phyloP scores from a whole-genome alignment of 176 grass and related monocot species.

The Dendrocalamus sinicus region DNA sequence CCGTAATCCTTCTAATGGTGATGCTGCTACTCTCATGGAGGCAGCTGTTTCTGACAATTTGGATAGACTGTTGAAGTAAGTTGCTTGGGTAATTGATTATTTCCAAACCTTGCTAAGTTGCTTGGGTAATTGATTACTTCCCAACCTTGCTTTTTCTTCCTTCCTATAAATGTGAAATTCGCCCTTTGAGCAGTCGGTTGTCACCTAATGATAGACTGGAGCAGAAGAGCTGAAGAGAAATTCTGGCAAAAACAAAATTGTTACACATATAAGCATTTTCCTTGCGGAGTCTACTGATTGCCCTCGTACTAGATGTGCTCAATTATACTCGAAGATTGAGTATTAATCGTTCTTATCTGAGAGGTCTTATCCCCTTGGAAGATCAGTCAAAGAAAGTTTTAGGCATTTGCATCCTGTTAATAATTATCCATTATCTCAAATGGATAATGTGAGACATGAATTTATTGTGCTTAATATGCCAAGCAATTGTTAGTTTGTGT shows the following conservation, averaged over 20 bases:
- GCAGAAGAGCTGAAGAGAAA: background rate
- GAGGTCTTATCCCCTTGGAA: background rate
- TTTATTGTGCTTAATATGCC: conserved; percentile 21
- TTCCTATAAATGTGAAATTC: background rate
- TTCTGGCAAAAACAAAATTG: conserved; percentile 11
- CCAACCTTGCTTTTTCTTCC: background rate
- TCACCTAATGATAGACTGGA: background rate
- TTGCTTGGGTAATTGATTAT: conserved; percentile 8
- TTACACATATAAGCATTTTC: background rate
- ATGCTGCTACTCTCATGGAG: conserved; percentile 64
- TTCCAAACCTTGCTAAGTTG: conserved; percentile 44
- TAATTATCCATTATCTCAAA: background rate
- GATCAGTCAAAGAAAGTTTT: background rate
- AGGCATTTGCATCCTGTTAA: background rate
- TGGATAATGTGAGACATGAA: background rate
- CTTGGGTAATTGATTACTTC: background rate
- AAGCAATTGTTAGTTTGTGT: conserved; percentile 2
- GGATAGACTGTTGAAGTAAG: conserved; percentile 78
- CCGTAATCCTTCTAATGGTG: conserved; percentile 50
- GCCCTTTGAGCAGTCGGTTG: background rate
- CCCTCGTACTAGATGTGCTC: background rate
- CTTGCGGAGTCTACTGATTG: background rate
- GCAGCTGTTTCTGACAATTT: conserved; percentile 55
- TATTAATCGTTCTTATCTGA: background rate
- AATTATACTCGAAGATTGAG: background rate